These are phyloP conservation scores for Alternaria incomplexa DNA, from an alignment of 2,329 filamentous ascomycete species.

Conservation along the genomic window DNA sequence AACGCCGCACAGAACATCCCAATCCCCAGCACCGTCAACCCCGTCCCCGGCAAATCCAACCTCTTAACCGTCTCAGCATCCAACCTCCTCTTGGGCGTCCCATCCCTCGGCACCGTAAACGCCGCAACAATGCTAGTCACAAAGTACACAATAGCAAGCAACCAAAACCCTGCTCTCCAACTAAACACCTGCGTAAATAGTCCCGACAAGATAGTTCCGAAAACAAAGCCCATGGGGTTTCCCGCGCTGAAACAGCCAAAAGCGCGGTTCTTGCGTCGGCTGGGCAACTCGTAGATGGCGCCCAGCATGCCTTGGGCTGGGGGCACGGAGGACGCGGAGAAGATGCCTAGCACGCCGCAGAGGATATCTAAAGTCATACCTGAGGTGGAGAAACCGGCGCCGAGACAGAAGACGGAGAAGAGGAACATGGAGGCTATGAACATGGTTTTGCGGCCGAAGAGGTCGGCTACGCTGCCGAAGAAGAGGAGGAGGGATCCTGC, in stretches of 20 bases:
- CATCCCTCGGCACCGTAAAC: constrained; percentile 67
- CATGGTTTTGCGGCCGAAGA: constrained; percentile 68
- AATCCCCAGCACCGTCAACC: constrained; percentile 68
- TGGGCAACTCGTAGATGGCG: constrained; percentile 66
- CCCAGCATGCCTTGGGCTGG: constrained; percentile 70
- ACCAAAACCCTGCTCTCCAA: constrained; percentile 69
- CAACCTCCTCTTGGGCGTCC: constrained; percentile 53
- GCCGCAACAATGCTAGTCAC: constrained; percentile 63
- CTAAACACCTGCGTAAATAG: constrained; percentile 65
- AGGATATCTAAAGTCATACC: constrained; percentile 67
- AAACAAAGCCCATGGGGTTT: constrained; percentile 64
- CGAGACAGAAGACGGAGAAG: constrained; percentile 63
- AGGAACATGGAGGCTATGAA: constrained; percentile 66
- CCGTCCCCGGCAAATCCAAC: constrained; percentile 67
- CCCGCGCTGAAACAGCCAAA: constrained; percentile 68
- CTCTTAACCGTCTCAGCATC: constrained; percentile 58
- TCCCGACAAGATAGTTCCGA: constrained; percentile 66
- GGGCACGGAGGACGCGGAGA: constrained; percentile 67
- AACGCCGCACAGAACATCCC: constrained; percentile 69
- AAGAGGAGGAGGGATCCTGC: constrained; percentile 70
- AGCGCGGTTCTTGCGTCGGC: constrained; percentile 66
- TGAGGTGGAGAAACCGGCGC: constrained; percentile 65
- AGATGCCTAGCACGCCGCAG: constrained; percentile 68
- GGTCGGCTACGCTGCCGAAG: constrained; percentile 69
- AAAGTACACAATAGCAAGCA: constrained; percentile 69